Conservation (phyloP, 208 protist species). For the Lotmaria passim region DNA sequence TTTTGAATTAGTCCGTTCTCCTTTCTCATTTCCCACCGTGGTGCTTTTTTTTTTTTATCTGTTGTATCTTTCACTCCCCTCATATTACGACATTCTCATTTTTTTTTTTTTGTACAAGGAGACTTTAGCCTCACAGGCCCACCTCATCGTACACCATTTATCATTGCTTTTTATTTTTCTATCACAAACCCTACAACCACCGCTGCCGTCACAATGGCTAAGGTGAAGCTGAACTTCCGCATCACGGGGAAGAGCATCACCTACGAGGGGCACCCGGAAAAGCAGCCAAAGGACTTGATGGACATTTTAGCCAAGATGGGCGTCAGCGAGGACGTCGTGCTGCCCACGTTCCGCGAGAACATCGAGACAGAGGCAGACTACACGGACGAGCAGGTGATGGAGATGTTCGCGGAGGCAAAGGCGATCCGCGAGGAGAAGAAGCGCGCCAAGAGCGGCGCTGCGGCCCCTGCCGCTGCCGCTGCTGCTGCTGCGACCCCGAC, state of each 20-base stretch:
- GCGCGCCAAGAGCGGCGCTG: neutral
- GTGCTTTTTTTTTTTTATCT: neutral
- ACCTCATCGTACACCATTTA: no score
- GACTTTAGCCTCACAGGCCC: no score
- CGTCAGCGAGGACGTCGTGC: constrained; percentile 43
- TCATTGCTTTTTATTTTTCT: neutral
- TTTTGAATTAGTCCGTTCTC: neutral
- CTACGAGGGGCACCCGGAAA: constrained; percentile 76
- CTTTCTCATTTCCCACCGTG: no score
- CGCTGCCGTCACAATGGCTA: constrained; percentile 49
- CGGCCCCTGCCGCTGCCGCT: neutral
- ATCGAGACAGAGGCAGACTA: constrained; percentile 54
- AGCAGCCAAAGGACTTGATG: constrained; percentile 73
- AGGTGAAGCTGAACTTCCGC: constrained; percentile 75
- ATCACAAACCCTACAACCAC: neutral
- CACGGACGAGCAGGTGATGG: constrained; percentile 60
- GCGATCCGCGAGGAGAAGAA: constrained; percentile 62
- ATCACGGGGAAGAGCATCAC: constrained; percentile 62
- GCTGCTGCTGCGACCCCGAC: neutral
- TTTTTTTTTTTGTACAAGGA: neutral
- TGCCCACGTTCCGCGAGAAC: constrained; percentile 74
- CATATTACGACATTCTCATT: neutral
- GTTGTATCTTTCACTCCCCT: no score
- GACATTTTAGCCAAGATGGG: constrained; percentile 82
- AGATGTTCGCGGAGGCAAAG: constrained; percentile 48